Base-by-base conservation (phyloP, 1,139 yeast species). In the Candida tropicalis region DNA sequence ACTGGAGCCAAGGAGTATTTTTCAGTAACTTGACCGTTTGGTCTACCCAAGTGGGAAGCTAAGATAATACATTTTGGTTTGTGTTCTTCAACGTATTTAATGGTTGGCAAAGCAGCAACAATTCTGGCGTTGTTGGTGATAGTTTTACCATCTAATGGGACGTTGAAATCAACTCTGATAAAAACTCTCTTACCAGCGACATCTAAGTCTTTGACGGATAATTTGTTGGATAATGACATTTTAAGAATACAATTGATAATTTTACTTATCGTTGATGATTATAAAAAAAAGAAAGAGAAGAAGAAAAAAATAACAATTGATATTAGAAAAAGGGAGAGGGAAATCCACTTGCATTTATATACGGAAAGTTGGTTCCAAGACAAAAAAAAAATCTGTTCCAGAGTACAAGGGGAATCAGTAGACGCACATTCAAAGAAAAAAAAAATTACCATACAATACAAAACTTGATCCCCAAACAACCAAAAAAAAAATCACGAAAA, bases 41-140 rank as follows among this genome's bases (percentile, higher is more conserved):
- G 98, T 77, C 98, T 88, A 60, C 98, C 98, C 69, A 91, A 81
- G 70, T 91, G 98, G 49, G 97, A 90, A 52, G 97, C 97, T 60
- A 91, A 81, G 55, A 93, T 75, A 52, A 91, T 83, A 53, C 84
- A 88, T 79, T 87, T 87, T 65, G 98, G 96, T 62, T 86, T 82
- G 57, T 90, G 83, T 62, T 87, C 91, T 66, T 86, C 74, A 46
- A 93, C 97, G 66, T 90, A 90, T 74, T 91, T 74, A 76, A 91
- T 91, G 56, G 98, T 90, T 68, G 98, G 98, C 60, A 91, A 76
- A 54, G 98, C 98, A 66, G 97, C 98, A 58, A 89, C 97, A 66
- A 91, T 93, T 75, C 98, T 85, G 77, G 91, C 97, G 77, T 91
- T 91, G 84, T 93, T 91, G 78, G 98, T 93, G 80, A 91, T 93